A percentile compares a stretch with the other conserved stretches of the same genome.
Conservation (phyloP, 2,329 filamentous ascomycete genomes). For the Huntiella decipiens region DNA sequence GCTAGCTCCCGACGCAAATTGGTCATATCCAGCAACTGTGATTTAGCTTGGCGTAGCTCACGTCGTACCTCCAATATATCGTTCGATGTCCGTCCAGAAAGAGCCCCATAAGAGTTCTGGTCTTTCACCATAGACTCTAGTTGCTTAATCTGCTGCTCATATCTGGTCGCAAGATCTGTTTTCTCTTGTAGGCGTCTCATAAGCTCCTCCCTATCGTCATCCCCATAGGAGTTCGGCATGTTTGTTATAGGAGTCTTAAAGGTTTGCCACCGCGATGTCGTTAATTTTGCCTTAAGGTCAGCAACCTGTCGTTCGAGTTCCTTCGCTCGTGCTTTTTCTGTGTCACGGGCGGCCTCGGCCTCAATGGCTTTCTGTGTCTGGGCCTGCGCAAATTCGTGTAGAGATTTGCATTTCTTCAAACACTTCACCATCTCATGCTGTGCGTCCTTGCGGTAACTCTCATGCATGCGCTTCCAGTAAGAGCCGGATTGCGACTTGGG, state of each 20-base stretch:
- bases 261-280: background rate
- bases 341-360: slow-evolving; percentile 43
- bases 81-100: slow-evolving; percentile 31
- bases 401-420: slow-evolving; percentile 37
- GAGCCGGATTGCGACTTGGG: slow-evolving; percentile 56
- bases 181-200: slow-evolving; percentile 37
- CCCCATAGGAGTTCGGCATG: slow-evolving; percentile 13
- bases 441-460: slow-evolving; percentile 53
- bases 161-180: slow-evolving; percentile 36
- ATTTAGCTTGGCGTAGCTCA: slow-evolving; percentile 34
- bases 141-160: slow-evolving; percentile 39
- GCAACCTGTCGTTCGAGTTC: slow-evolving; percentile 40
- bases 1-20: slow-evolving; percentile 34
- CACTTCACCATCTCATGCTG: slow-evolving; percentile 58
- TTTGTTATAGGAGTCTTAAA: background rate
- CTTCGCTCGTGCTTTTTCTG: slow-evolving; percentile 52
- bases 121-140: slow-evolving; percentile 32
- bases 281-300: slow-evolving; percentile 22
- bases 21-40: slow-evolving; percentile 33
- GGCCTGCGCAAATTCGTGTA: slow-evolving; percentile 56
- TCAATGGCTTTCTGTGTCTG: slow-evolving; percentile 56
- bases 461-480: slow-evolving; percentile 65
- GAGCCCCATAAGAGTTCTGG: slow-evolving; percentile 20
- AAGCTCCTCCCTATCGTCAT: slow-evolving; percentile 27
- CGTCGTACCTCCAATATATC: slow-evolving; percentile 33